Evolutionary conservation across 805 yeast species (phyloP), one percentile per base, ranked within the genome.

Genomic region (Metschnikowia sp.): DNA sequence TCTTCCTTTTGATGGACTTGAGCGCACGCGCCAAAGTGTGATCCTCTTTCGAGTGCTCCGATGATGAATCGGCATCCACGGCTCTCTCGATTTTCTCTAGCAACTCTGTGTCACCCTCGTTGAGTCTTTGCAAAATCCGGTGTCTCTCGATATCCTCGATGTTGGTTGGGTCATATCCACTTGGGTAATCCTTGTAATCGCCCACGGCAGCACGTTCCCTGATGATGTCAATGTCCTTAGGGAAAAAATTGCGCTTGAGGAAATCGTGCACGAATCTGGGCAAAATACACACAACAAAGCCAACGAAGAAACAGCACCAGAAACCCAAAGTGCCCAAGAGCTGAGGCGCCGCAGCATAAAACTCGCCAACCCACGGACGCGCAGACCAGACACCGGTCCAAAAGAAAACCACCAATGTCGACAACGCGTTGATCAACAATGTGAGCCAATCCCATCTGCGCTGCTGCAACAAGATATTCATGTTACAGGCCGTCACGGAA

Each of bases 301-400:
- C 84, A 33, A 84, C 65, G 48, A 84, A 74, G 12, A 79, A 63
- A 49, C 77, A 71, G 38, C 83, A 79, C 95, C 95, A 87, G 60
- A 82, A 83, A 5, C 78, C 60, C 32, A 76, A 69, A 6, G 83
- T 66, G 15, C 90, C 88, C 54, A 81, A 82, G 32, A 76, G 74
- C 56, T 82, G 80, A 2, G 80, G 63, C 2, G 86, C 94, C 22
- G 85, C 79, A 49, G 76, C 73, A 64, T 80, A 87, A 56, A 83
- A 83, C 57, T 82, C 86, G 10, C 71, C 74, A 8, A 87, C 75
- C 47, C 69, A 64, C 2, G 66, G 51, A 28, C 76, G 63, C 4
- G 81, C 65, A 30, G 89, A 78, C 84, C 91, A 87, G 19, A 82
- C 78, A n/a, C 92, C 91, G 4, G 88, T 79, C 95, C 95, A 87